These are phyloP conservation scores for Farysia itapuensis DNA, from an alignment of 1,284 basidiomycete genomes.

Conservation along the genomic window DNA sequence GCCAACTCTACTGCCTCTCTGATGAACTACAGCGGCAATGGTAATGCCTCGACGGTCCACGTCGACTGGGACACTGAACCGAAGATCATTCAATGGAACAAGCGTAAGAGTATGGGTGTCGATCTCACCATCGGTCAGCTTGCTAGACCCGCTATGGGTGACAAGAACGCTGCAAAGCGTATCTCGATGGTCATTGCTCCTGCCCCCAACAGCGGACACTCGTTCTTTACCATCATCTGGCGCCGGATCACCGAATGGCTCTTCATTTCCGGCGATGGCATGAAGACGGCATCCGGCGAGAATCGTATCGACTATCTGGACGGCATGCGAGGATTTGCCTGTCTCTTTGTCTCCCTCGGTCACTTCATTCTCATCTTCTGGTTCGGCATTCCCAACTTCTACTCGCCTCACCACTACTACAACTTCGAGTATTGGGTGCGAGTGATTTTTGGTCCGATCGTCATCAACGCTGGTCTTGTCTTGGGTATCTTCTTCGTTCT, in stretches of 20 bases:
- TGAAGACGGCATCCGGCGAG: slow-evolving; percentile 33
- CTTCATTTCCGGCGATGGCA: slow-evolving; percentile 27
- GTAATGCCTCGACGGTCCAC: slow-evolving; percentile 14
- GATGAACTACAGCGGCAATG: slow-evolving; percentile 22
- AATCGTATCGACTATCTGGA: slow-evolving; percentile 50
- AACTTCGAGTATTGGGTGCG: slow-evolving; percentile 40
- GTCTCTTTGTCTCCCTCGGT: slow-evolving; percentile 45
- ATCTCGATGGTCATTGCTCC: slow-evolving; percentile 16
- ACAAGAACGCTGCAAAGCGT: slow-evolving; percentile 33
- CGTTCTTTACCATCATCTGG: slow-evolving; percentile 31
- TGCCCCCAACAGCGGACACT: slow-evolving; percentile 22
- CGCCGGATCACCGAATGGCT: slow-evolving; percentile 21
- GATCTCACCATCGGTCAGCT: slow-evolving; percentile 32
- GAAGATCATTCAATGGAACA: slow-evolving; percentile 44
- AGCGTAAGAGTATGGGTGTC: slow-evolving; percentile 26
- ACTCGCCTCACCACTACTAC: slow-evolving; percentile 34
- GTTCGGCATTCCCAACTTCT: slow-evolving; percentile 32
- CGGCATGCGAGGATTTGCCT: slow-evolving; percentile 50
- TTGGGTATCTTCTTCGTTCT: slow-evolving; percentile 51
- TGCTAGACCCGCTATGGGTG: slow-evolving; percentile 39
- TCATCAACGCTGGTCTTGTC: slow-evolving; percentile 42
- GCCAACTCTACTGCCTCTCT: slow-evolving; percentile 14
- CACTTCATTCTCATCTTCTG: slow-evolving; percentile 52
- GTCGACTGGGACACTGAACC: slow-evolving; percentile 28
- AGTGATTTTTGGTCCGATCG: slow-evolving; percentile 37